A percentile compares a stretch with the other conserved stretches of the same genome.
Conservation (phyloP, 441 rosid genomes). For the Arabidopsis lyrata region DNA sequence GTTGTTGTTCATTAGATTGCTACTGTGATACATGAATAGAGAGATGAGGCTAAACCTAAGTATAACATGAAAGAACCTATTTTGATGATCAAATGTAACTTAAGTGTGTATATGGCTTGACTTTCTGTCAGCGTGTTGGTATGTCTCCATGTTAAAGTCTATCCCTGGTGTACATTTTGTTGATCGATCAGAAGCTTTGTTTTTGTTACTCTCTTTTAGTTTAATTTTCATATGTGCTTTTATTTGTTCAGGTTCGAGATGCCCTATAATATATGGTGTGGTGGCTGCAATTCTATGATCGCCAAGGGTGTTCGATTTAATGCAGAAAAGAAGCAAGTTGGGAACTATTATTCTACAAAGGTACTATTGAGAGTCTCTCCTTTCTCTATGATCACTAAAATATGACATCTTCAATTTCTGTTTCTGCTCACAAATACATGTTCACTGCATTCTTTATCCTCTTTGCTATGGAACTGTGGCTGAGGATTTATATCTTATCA, state of each 20-base stretch:
- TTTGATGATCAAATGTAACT: conserved; percentile 22
- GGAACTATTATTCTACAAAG: conserved; percentile 97
- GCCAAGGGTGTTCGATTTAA: conserved; percentile 95
- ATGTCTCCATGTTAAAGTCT: neutral
- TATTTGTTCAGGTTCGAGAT: conserved; percentile 80
- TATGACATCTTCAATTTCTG: neutral
- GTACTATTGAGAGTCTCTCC: conserved; percentile 43
- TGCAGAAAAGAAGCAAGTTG: conserved; percentile 97
- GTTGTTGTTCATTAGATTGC: neutral
- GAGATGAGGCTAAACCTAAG: neutral
- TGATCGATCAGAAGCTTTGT: conserved; percentile 6
- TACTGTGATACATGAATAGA: neutral
- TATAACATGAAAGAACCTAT: neutral
- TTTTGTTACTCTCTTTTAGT: conserved; percentile 6
- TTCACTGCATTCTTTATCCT: neutral
- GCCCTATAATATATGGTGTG: conserved; percentile 96
- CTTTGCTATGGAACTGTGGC: conserved; percentile 2
- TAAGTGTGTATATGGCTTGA: neutral
- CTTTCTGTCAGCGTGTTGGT: neutral
- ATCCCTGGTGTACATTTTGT: neutral
- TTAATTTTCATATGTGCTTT: neutral
- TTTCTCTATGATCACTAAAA: conserved; percentile 10
- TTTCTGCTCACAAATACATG: conserved; percentile 4
- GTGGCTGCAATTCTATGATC: conserved; percentile 95
- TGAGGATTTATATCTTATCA: conserved; percentile 13